These are phyloP conservation scores for Porogramme epimiltina DNA, from an alignment of 1,284 basidiomycete genomes.

Conservation along the genomic window DNA sequence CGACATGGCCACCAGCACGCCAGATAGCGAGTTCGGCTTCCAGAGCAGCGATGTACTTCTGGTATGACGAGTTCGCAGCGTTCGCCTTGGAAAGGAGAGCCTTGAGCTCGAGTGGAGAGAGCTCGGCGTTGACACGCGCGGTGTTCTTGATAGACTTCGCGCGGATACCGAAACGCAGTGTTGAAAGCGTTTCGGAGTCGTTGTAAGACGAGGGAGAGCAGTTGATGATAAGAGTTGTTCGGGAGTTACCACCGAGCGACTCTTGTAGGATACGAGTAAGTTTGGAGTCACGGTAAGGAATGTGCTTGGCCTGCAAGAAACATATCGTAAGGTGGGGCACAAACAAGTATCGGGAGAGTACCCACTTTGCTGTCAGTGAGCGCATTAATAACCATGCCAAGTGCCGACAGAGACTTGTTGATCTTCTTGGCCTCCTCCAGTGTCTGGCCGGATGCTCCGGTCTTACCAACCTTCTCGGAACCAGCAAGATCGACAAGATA, in stretches of 20 bases:
- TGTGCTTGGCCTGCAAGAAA: constrained; percentile 82
- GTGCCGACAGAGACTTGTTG: constrained; percentile 96
- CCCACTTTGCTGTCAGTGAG: constrained; percentile 93
- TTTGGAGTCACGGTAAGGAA: constrained; percentile 99
- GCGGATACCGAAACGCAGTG: constrained; percentile 97
- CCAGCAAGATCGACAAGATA: constrained; percentile 99
- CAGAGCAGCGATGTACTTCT: constrained; percentile 87
- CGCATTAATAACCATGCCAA: constrained; percentile 99
- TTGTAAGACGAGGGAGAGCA: constrained; percentile 98
- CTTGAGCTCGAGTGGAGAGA: constrained; percentile 96
- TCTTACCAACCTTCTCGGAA: constrained; percentile 99
- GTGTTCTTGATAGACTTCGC: constrained; percentile 99
- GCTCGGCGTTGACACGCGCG: constrained; percentile 96
- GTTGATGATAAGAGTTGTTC: constrained; percentile 99
- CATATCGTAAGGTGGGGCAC: background rate
- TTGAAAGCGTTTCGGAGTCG: constrained; percentile 95
- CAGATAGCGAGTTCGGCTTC: constrained; percentile 93
- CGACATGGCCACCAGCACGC: constrained; percentile 88
- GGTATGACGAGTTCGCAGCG: constrained; percentile 80
- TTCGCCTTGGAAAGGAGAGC: constrained; percentile 90
- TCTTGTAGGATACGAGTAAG: constrained; percentile 99
- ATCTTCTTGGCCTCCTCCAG: constrained; percentile 99
- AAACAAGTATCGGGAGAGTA: constrained; percentile 1
- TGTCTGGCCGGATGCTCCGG: constrained; percentile 97
- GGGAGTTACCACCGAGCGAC: constrained; percentile 97